Evolutionary conservation across 495 filamentous ascomycete species (phyloP).

Genomic region (Aeminium ludgeri): DNA sequence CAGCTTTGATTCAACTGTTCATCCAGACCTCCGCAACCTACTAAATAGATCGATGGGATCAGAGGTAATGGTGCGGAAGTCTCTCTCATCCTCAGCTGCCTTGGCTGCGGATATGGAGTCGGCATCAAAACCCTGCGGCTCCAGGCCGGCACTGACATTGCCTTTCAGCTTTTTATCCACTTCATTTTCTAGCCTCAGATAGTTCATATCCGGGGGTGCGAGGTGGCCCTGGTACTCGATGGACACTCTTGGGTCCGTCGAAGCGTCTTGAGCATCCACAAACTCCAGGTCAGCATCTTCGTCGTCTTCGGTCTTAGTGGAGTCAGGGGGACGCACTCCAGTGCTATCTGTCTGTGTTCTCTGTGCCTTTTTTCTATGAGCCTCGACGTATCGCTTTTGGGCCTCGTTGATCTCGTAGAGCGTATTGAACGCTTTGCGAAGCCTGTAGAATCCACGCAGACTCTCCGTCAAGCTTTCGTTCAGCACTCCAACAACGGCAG

Average conservation of each 20-base stretch:
- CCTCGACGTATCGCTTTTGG: conserved; percentile 38
- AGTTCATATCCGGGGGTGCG: conserved; percentile 12
- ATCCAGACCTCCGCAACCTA: too few relatives aligned
- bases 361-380: conserved; percentile 13
- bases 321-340: conserved; percentile 6
- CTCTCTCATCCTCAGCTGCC: conserved; percentile 8
- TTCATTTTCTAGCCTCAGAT: conserved; percentile 21
- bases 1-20: too few relatives aligned
- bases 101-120: neutral
- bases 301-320: conserved; percentile 8
- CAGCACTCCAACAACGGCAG: conserved; percentile 70
- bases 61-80: conserved; percentile 11
- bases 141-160: neutral
- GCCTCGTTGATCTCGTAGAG: conserved; percentile 57
- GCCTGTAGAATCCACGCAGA: conserved; percentile 79
- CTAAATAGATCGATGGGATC: conserved; percentile 50
- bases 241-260: conserved; percentile 9
- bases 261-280: conserved; percentile 29
- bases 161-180: neutral
- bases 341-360: neutral
- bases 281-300: conserved; percentile 29
- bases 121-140: neutral
- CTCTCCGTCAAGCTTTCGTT: conserved; percentile 89
- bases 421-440: conserved; percentile 77
- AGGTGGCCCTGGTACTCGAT: conserved; percentile 24